A percentile compares a stretch with the other conserved stretches of the same genome.
phyloP scores from a whole-genome alignment of 1,284 basidiomycete species.

The Trichosporon asahii region DNA sequence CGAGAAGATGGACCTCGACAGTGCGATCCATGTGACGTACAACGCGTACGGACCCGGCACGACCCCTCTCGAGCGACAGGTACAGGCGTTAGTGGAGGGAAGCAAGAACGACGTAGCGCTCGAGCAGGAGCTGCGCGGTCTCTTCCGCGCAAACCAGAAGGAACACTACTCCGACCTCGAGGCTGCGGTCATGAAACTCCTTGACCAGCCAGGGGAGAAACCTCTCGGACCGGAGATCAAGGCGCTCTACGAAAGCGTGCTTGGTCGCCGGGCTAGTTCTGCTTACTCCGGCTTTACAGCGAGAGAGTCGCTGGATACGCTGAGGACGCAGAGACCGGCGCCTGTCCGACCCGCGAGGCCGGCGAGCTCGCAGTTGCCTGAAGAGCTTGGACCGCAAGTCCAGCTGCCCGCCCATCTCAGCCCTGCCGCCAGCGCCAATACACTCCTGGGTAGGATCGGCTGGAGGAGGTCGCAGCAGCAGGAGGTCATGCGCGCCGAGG shows the following conservation, averaged over 20 bases:
- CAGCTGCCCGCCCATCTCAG: neutral
- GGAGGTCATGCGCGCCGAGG: neutral
- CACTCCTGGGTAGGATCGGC: neutral
- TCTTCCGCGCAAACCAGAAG: conserved; percentile 2
- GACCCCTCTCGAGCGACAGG: neutral
- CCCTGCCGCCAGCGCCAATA: neutral
- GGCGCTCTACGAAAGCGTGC: neutral
- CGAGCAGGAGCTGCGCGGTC: neutral
- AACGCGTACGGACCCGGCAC: neutral
- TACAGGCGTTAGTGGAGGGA: neutral
- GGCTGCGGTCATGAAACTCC: conserved; percentile 1
- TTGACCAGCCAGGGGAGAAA: neutral
- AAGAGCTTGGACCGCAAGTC: neutral
- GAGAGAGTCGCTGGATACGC: neutral
- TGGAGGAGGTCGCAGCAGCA: neutral
- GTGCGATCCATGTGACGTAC: neutral
- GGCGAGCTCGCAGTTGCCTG: neutral
- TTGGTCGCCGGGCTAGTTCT: neutral
- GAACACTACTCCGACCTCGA: conserved; percentile 6
- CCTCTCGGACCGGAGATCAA: neutral
- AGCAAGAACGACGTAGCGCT: conserved; percentile 8
- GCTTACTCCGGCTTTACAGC: neutral
- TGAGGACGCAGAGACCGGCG: neutral
- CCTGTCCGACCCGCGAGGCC: neutral
- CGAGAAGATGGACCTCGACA: conserved; percentile 2